phyloP scores from a whole-genome alignment of 2,329 filamentous ascomycete species.

The Huntiella abstrusa region DNA sequence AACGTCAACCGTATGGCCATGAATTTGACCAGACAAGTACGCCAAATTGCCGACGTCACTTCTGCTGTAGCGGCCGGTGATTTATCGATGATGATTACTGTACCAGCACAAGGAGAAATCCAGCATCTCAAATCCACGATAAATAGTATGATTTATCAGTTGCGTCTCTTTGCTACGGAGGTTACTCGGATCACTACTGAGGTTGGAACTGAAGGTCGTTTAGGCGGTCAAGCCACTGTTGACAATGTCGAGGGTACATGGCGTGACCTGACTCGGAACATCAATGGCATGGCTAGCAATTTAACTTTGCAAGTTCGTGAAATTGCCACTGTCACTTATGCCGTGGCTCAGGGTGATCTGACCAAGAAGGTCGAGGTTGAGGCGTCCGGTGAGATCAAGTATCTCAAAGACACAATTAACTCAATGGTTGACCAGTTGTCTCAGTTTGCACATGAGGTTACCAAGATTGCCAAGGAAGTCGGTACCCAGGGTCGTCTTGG shows the following conservation, averaged over 20 bases:
- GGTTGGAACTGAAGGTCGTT: constrained; percentile 86
- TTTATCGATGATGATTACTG: no score
- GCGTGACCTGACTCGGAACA: constrained; percentile 54
- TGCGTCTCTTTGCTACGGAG: constrained; percentile 89
- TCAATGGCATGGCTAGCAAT: constrained; percentile 58
- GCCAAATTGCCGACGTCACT: no score
- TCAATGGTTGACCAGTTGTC: constrained; percentile 95
- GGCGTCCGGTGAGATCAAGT: constrained; percentile 82
- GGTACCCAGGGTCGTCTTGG: constrained; percentile 55
- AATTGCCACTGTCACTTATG: constrained; percentile 85
- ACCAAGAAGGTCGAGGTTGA: constrained; percentile 90
- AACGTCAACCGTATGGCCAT: no score
- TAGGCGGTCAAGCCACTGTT: constrained; percentile 83
- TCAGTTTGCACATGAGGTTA: constrained; percentile 89
- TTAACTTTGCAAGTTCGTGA: constrained; percentile 53
- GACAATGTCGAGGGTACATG: constrained; percentile 53
- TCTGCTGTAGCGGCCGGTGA: no score
- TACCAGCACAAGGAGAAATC: no score
- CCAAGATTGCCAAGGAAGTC: constrained; percentile 87
- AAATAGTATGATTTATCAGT: constrained; percentile 92
- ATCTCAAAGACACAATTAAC: constrained; percentile 91
- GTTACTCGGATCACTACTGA: constrained; percentile 90
- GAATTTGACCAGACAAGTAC: no score
- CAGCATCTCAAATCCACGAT: constrained; percentile 23
- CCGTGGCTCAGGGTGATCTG: constrained; percentile 89